A percentile compares a stretch with the other conserved stretches of the same genome.
Conservation (phyloP, 108 stramenopile genomes). For the Nitzschia sp. region DNA sequence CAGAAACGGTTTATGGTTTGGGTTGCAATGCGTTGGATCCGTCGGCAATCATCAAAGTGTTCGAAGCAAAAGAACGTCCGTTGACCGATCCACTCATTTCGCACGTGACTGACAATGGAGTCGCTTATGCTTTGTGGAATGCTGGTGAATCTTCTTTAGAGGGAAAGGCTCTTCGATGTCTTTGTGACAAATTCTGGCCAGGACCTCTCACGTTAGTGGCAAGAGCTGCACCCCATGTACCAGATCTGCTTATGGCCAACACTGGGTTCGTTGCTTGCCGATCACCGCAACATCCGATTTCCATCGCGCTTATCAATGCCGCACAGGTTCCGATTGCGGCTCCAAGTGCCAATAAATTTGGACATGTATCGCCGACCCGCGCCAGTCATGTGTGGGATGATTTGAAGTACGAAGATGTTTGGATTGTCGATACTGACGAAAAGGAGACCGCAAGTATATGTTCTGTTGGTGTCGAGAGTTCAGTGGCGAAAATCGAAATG, state of each 20-base stretch:
- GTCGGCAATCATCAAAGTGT: constrained; percentile 83
- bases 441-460: constrained; percentile 36
- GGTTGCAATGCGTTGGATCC: constrained; percentile 95
- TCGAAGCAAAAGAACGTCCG: constrained; percentile 93
- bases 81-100: constrained; percentile 96
- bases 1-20: constrained; percentile 99
- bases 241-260: constrained; percentile 83
- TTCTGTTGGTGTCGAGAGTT: constrained; percentile 81
- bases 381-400: constrained; percentile 95
- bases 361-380: constrained; percentile 93
- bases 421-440: constrained; percentile 66
- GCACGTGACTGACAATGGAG: constrained; percentile 72
- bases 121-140: constrained; percentile 75
- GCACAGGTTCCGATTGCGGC: constrained; percentile 95
- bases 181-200: constrained; percentile 86
- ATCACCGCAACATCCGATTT: constrained; percentile 88
- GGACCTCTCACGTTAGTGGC: constrained; percentile 94
- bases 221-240: constrained; percentile 71
- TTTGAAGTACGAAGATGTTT: constrained; percentile 83
- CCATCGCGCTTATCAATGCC: constrained; percentile 72
- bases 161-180: constrained; percentile 42
- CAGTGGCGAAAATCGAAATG: constrained; percentile 81
- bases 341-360: constrained; percentile 98
- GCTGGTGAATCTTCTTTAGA: constrained; percentile 46
- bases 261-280: constrained; percentile 98